These are phyloP conservation scores for Ascochyta koolunga DNA, from an alignment of 2,329 filamentous ascomycete genomes.

Conservation along the genomic window DNA sequence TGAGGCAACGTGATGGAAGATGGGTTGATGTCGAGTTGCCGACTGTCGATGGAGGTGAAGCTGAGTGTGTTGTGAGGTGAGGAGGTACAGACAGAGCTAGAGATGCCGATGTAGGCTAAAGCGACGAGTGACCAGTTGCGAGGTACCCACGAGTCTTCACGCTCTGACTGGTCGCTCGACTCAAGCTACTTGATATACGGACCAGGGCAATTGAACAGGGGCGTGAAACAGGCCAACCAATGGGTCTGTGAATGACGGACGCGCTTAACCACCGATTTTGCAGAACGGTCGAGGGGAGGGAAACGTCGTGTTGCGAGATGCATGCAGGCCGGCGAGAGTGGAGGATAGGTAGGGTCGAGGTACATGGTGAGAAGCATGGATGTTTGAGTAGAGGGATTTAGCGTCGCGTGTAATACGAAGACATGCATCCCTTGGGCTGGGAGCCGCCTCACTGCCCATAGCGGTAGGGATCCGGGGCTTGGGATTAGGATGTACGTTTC, in stretches of 20 bases:
- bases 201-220: conserved; percentile 44
- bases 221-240: conserved; percentile 49
- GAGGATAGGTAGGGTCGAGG: conserved; percentile 41
- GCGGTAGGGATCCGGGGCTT: conserved; percentile 45
- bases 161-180: conserved; percentile 47
- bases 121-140: conserved; percentile 44
- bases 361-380: conserved; percentile 36
- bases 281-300: conserved; percentile 30
- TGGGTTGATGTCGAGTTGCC: conserved; percentile 26
- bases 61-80: conserved; percentile 31
- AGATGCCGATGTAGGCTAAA: conserved; percentile 41
- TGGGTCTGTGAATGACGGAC: conserved; percentile 38
- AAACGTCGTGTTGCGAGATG: conserved; percentile 36
- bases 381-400: conserved; percentile 41
- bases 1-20: neutral
- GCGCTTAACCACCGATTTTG: conserved; percentile 46
- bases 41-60: conserved; percentile 30
- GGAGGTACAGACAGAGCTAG: conserved; percentile 40
- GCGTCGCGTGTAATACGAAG: conserved; percentile 41
- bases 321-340: conserved; percentile 41
- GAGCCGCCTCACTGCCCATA: conserved; percentile 39
- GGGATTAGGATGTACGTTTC: conserved; percentile 40
- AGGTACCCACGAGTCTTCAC: conserved; percentile 37
- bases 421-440: conserved; percentile 38
- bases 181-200: conserved; percentile 45